Conservation (phyloP, 192 early-diverging fungal genomes). For the Gamsiella multidivaricata region DNA sequence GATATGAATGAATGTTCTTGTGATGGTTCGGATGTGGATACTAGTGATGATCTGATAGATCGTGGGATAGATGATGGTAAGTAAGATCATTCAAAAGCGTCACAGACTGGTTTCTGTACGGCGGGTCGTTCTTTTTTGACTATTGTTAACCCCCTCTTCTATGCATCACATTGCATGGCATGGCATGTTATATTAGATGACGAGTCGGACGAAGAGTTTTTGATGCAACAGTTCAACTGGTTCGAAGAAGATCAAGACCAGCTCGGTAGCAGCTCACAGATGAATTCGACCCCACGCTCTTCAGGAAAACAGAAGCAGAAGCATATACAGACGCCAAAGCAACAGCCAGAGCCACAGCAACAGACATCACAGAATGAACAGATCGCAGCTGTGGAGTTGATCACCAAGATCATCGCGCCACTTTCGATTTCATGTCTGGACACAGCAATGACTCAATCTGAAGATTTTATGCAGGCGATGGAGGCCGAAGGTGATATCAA, state of each 20-base stretch:
- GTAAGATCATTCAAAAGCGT: no score
- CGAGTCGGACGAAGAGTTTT: constrained; percentile 48
- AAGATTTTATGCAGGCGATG: constrained; percentile 33
- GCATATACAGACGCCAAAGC: background rate
- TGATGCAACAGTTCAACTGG: constrained; percentile 57
- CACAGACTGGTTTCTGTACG: background rate
- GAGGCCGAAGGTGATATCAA: constrained; percentile 13
- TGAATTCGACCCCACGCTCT: background rate
- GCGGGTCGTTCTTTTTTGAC: background rate
- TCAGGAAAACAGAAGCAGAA: background rate
- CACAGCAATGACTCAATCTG: constrained; percentile 46
- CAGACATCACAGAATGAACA: background rate
- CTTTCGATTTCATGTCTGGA: constrained; percentile 6
- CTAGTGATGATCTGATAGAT: constrained; percentile 39
- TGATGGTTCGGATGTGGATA: constrained; percentile 23
- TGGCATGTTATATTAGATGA: constrained; percentile 24
- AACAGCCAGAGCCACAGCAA: constrained; percentile 9
- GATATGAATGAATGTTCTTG: constrained; percentile 16
- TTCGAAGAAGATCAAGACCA: constrained; percentile 51
- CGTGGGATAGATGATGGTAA: constrained; percentile 41
- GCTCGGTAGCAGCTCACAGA: background rate
- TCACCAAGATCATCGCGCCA: no score
- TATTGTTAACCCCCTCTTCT: no score
- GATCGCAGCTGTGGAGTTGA: background rate
- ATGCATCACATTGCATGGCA: background rate